Base-by-base conservation (phyloP, 2,329 filamentous ascomycete genomes). In the Cytospora mali region DNA sequence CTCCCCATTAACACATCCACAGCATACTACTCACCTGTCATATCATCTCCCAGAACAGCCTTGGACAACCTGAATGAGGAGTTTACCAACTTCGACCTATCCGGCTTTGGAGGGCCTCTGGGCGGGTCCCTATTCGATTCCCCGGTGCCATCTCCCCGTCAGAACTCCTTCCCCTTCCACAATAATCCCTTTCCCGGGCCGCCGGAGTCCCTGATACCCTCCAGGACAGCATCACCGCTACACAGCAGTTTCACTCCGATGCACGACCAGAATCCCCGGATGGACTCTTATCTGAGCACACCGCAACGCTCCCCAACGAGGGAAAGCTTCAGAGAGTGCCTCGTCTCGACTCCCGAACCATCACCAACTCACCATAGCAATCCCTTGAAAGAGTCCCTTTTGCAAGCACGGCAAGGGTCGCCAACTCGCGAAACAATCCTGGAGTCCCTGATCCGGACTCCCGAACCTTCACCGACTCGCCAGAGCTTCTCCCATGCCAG, bases 31-130 rank as follows among this genome's bases (percentile, higher is more conserved):
- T 65, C 63, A 9, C 63, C 63, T 1, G 63, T 62, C 39, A 57
- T 65, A 53, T 65, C 63, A 49, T 62, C 60, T 0, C 63, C 63
- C 3, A 55, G 63, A 29, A 65, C 63, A 4, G 60, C 63, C 35
- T 49, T 65, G 7, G 63, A 65, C 16, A 60, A 51, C 49, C 63
- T 65, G 52, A 65, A 65, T 61, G 63, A 65, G 49, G 63, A 65
- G 29, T 62, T 65, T 28, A 62, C 60, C 42, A 62, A 65, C 56
- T 65, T 65, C 63, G 63, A 65, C 61, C 35, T 65, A 48, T 48
- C 56, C 25, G 53, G 54, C 56, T 65, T 65, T 13, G 63, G 63
- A n/a, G 63, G 60, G 5, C 63, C 60, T 18, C 60, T 65, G 11
- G 49, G 61, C 1, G 63, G 62, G 1, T 50, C 51, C 48, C 58